These are phyloP conservation scores for Hanseniaspora osmophila DNA, from an alignment of 805 yeast genomes.

Conservation along the genomic window DNA sequence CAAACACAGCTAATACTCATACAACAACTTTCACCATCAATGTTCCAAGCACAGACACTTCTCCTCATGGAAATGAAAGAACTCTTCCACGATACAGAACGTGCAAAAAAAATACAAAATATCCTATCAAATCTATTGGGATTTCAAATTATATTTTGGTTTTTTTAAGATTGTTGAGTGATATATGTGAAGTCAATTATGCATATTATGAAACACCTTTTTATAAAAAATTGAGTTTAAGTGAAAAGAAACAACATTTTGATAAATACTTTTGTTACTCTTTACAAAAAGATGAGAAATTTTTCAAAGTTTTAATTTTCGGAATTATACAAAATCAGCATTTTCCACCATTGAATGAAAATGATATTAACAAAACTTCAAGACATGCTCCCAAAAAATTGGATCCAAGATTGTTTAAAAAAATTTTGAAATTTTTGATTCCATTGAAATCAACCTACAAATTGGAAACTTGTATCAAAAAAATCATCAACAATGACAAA, in stretches of 20 bases:
- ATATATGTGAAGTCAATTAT: constrained; percentile 5
- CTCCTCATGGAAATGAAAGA: no score
- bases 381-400: not conserved
- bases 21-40: no score
- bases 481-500: constrained; percentile 4
- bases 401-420: constrained; percentile 1
- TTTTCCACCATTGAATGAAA: not conserved
- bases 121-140: constrained; percentile 6
- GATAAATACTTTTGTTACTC: constrained; percentile 6
- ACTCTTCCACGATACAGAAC: not conserved
- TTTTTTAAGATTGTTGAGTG: constrained; percentile 2
- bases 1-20: not conserved
- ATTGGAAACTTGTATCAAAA: constrained; percentile 3
- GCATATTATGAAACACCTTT: not conserved
- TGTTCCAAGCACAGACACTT: no score
- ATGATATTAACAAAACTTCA: not conserved
- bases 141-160: constrained; percentile 4
- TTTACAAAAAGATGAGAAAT: not conserved
- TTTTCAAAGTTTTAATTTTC: not conserved
- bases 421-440: constrained; percentile 2
- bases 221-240: constrained; percentile 1
- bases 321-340: constrained; percentile 1
- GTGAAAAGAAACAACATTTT: constrained; percentile 3
- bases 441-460: constrained; percentile 4
- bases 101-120: constrained; percentile 3